Percentiles rank a stretch among this genome's conserved stretches.
Conservation (phyloP, 2,329 filamentous ascomycete species). For the Aspergillus pseudoterreus region DNA sequence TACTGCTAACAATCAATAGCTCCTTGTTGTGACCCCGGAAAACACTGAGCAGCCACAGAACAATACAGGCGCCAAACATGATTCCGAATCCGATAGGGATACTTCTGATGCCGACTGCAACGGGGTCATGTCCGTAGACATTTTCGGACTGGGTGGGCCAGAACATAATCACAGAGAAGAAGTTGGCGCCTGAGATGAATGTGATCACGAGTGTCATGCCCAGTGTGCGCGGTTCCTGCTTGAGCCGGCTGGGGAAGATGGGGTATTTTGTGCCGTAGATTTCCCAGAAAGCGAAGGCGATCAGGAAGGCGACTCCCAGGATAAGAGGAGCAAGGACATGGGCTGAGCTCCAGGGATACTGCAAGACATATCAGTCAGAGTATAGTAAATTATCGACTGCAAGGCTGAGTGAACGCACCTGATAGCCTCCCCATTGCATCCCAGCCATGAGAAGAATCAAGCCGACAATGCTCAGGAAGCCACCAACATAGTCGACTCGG, state of each 20-base stretch:
- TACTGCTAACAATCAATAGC: constrained; percentile 57
- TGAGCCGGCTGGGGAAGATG: constrained; percentile 44
- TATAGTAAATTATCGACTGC: constrained; percentile 3
- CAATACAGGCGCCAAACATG: constrained; percentile 57
- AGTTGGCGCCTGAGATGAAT: constrained; percentile 58
- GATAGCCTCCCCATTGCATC: constrained; percentile 51
- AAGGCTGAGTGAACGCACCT: constrained; percentile 22
- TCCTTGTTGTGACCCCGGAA: constrained; percentile 58
- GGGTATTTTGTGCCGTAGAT: constrained; percentile 44
- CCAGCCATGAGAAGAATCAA: constrained; percentile 48
- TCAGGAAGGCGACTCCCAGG: constrained; percentile 40
- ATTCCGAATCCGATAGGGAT: constrained; percentile 64
- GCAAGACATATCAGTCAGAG: not conserved
- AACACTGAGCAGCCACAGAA: constrained; percentile 55
- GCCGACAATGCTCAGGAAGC: constrained; percentile 47
- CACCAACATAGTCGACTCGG: constrained; percentile 50
- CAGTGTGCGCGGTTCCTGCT: constrained; percentile 49
- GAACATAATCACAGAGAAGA: constrained; percentile 54
- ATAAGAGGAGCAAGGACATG: constrained; percentile 47
- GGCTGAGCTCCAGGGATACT: constrained; percentile 44
- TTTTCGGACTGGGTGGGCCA: constrained; percentile 65
- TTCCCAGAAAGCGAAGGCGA: constrained; percentile 47
- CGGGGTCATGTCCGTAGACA: constrained; percentile 62
- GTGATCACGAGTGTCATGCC: constrained; percentile 55
- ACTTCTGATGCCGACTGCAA: constrained; percentile 61